Base-by-base conservation (phyloP, 768 basidiomycete species). In the Kwoniella mangroviensis region DNA sequence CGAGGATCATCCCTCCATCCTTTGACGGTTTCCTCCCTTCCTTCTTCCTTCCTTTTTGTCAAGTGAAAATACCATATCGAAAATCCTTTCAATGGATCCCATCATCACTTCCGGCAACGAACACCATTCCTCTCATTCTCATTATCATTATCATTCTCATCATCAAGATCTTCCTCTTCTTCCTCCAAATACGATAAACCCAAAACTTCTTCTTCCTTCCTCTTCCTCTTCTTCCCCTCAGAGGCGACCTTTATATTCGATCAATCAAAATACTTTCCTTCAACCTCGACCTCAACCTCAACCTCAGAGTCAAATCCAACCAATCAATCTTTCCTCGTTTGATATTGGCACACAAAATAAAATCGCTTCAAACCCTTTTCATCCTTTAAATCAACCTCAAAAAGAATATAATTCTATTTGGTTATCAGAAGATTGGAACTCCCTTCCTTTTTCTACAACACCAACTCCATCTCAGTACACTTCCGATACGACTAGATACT, bases 361-460 rank as follows among this genome's bases (percentile, higher is more conserved):
- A 9, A 60, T 42, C 22, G 15, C 15, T 22, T 13, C 34, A 19
- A 17, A 60, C 22, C 41, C 58, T 10, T 42, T 60, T 43, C 58
- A 60, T 60, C 58, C 58, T 3, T 17, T 60, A 15, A 60, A 42
- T 22, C 34, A 57, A 13, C 45, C 45, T 49, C 21, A 43, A 1
- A 34, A 42, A n/a, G 26, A 41, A 1, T 60, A 19, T 17, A 60
- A 26, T 40, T 58, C 56, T 4, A n/a, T 60, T 2, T 60, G 58
- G 58, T 60, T 60, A 60, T 42, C 40, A 42, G 58, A 60, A 60
- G 58, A 60, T 60, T 60, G 58, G 58, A 42, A 41, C 17, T 15
- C 22, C 0, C 58, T 60, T 9, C 34, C 41, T 60, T 43, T 60
- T 13, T 42, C 40, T 15, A 21, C 58, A 15, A n/a, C 58, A 9